phyloP scores from a whole-genome alignment of 805 yeast species.

The Kazachstania martiniae region DNA sequence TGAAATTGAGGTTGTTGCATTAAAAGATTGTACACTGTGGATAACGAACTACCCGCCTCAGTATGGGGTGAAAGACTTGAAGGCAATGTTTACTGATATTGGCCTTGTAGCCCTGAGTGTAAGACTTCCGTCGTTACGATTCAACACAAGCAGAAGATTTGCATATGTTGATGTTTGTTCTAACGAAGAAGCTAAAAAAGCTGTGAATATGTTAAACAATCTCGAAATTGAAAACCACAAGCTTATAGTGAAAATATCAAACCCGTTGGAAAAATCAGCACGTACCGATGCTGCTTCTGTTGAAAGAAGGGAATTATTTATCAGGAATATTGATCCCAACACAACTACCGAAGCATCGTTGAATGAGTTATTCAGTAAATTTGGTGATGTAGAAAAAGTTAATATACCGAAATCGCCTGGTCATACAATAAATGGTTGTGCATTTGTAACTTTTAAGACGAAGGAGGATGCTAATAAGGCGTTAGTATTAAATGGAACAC shows the following conservation, averaged over 20 bases:
- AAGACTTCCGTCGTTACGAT: slow-evolving; percentile 54
- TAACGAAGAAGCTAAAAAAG: slow-evolving; percentile 34
- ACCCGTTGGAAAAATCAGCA: slow-evolving; percentile 36
- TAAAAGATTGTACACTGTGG: slow-evolving; percentile 49
- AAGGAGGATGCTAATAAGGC: slow-evolving; percentile 39
- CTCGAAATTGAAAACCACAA: slow-evolving; percentile 29
- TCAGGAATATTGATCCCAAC: slow-evolving; percentile 41
- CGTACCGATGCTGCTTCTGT: slow-evolving; percentile 35
- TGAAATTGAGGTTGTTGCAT: slow-evolving; percentile 36
- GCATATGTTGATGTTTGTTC: slow-evolving; percentile 55
- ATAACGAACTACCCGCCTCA: slow-evolving; percentile 64
- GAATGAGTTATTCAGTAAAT: slow-evolving; percentile 32
- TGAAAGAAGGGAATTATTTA: slow-evolving; percentile 47
- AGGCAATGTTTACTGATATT: slow-evolving; percentile 33
- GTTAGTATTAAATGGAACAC: slow-evolving; percentile 31
- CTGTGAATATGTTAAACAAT: slow-evolving; percentile 34
- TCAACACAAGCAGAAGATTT: slow-evolving; percentile 49
- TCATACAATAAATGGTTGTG: slow-evolving; percentile 48
- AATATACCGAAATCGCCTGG: slow-evolving; percentile 14
- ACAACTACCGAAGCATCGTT: slow-evolving; percentile 32
- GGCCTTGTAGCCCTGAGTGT: slow-evolving; percentile 32
- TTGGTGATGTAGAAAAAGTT: slow-evolving; percentile 44
- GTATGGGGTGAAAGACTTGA: slow-evolving; percentile 31
- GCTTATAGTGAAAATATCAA: slow-evolving; percentile 51
- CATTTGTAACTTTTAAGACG: slow-evolving; percentile 42